Evolutionary conservation across 768 basidiomycete species (phyloP), one percentile per base, ranked within the genome.

Genomic region (Trametes elegans): DNA sequence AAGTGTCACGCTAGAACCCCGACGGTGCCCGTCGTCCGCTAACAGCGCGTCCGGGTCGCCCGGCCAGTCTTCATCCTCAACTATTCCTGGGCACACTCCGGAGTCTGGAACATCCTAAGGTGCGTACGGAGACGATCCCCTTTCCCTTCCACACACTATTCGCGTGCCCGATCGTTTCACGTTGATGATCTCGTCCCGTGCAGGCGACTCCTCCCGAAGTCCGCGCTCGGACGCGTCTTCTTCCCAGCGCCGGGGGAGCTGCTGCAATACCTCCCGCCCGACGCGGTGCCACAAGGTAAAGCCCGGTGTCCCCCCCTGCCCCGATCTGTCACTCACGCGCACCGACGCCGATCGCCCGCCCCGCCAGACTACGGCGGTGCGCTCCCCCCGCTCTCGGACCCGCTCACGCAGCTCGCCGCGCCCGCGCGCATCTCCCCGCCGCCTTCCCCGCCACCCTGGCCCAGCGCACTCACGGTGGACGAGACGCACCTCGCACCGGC

Each of bases 1-100:
- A 66, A 61, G 73, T 63, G 48, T 39, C 29, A n/a, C n/a, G n/a
- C 21, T 39, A n/a, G 13, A 13, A 35, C 8, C 32, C 41, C 41
- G 56, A 40, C 16, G 49, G 41, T 21, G 11, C 19, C 38, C 45
- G 45, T 14, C 49, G 35, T 11, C 53, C 57, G 23, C 29, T 32
- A 46, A 54, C 45, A 26, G 10, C 19, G 1, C 14, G 36, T 29
- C 26, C 7, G 14, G 32, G 41, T 35, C 62, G 87, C 26, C 7
- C n/a, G 32, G 41, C 36, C 62, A 87, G 88, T 83, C 7, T 84
- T 90, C 62, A 70, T 90, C 59, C 72, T 88, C 29, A 89, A 90
- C 69, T 85, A 84, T 63, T 84, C 85, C 1, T 90, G 87, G 87
- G 68, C 82, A 18, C 84, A 90, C 69, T 78, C 82, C 1, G 80